Conservation (phyloP, 495 filamentous ascomycete species). For the Thozetella sp. region DNA sequence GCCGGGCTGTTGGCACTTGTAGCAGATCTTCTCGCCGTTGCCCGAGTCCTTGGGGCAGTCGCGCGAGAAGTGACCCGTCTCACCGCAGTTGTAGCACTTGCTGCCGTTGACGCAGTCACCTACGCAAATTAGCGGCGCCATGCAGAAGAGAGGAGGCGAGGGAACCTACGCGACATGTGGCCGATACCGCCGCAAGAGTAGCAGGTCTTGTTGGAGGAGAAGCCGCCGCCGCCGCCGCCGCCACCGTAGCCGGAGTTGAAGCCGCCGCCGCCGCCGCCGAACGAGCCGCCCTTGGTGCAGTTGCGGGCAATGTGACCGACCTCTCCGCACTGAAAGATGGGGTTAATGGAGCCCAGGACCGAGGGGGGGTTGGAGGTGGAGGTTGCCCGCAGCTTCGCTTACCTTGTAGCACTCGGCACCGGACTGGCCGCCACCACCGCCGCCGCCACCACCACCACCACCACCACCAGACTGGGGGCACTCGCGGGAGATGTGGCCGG, state of each 20-base stretch:
- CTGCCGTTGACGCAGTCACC: slow-evolving; percentile 95
- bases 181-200: slow-evolving; percentile 97
- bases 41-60: slow-evolving; percentile 91
- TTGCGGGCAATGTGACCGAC: slow-evolving; percentile 97
- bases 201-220: slow-evolving; percentile 75
- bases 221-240: slow-evolving; percentile 49
- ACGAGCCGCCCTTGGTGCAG: slow-evolving; percentile 69
- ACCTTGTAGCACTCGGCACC: slow-evolving; percentile 88
- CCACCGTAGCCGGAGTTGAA: slow-evolving; percentile 47
- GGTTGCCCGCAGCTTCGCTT: no score
- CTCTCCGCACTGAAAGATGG: slow-evolving; percentile 70
- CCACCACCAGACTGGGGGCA: slow-evolving; percentile 63
- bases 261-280: slow-evolving; percentile 47
- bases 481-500: slow-evolving; percentile 93
- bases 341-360: slow-evolving; percentile 1
- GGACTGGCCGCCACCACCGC: slow-evolving; percentile 27
- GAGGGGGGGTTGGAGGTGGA: background rate
- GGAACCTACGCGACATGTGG: slow-evolving; percentile 80
- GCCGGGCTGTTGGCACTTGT: slow-evolving; percentile 98
- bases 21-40: slow-evolving; percentile 89
- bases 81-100: slow-evolving; percentile 99
- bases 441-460: slow-evolving; percentile 41
- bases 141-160: background rate
- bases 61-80: slow-evolving; percentile 90
- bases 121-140: slow-evolving; percentile 21